Base-by-base conservation (phyloP, 2,329 filamentous ascomycete genomes). In the Colletotrichum cuscutae region DNA sequence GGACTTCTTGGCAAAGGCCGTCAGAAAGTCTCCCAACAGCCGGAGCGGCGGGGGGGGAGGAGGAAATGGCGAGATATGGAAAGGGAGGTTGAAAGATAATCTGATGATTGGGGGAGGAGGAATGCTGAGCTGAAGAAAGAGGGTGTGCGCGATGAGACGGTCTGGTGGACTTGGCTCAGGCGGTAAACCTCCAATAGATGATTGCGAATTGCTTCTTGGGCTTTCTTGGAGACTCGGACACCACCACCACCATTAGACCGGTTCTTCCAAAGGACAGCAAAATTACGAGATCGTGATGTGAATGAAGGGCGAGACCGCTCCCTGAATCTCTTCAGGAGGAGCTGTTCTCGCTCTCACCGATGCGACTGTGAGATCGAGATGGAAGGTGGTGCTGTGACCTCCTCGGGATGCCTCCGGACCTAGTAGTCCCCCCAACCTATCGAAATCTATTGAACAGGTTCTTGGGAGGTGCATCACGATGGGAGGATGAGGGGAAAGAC, bases 141-240 rank as follows among this genome's bases (percentile, higher is more conserved):
- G 42, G 70, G 70, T 72, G 70, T 72, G 60, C 5, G 11, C 13
- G 54, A 60, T 65, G 60, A 70, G 65, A 61, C 66, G 65, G 56
- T 32, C 58, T 59, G 46, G 59, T 60, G 24, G 65, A n/a, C 53
- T 26, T 42, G 49, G 59, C 19, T 30, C 42, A 49, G 26, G n/a
- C n/a, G 22, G 19, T 12, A 46, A 49, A 65, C 22, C 52, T 65
- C 62, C 62, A 65, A 35, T 63, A 53, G 60, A 52, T 35, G 60
- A 26, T 24, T 6, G 60, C 24, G n/a, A 26, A 63, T 5, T 46
- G n/a, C 15, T 61, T 61, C 26, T 46, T 32, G 59, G 37, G 13
- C 37, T 42, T 42, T 42, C 37, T 42, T 42, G 37, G 37, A 42
- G 24, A 19, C 35, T 42, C 1, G 37, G 13, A 42, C 37, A 19